These are phyloP conservation scores for Capsicum rhomboideum DNA, from an alignment of 257 asterid species.

Conservation along the genomic window DNA sequence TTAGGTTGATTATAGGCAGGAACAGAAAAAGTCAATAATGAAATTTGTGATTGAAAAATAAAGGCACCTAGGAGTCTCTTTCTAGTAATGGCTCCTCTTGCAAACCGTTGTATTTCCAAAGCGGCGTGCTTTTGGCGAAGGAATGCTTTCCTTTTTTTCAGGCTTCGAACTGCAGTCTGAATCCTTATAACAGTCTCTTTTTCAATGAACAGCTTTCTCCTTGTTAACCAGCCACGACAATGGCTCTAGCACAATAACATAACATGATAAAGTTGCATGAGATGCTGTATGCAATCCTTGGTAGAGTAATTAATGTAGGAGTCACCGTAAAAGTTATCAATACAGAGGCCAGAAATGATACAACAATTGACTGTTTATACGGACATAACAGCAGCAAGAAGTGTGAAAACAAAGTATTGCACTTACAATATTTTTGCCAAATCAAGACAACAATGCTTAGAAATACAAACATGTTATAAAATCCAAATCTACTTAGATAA, in stretches of 20 bases:
- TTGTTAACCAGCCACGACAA: slow-evolving; percentile 60
- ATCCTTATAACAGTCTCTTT: slow-evolving; percentile 52
- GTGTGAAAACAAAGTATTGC: not conserved
- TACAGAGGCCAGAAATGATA: not conserved
- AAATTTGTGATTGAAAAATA: not conserved
- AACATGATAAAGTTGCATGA: not conserved
- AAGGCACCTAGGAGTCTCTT: slow-evolving; percentile 57
- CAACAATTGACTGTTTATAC: not conserved
- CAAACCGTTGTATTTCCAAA: slow-evolving; percentile 49
- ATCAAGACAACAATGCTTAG: not conserved
- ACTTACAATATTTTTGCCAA: not conserved
- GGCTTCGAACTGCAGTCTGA: slow-evolving; percentile 49
- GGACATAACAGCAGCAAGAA: not conserved
- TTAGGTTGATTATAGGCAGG: not conserved
- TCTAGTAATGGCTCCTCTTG: slow-evolving; percentile 61
- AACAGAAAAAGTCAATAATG: not conserved
- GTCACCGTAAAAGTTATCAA: not conserved
- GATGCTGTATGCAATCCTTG: not conserved
- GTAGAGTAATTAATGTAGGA: not conserved
- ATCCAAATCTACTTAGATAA: not conserved
- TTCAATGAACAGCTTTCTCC: slow-evolving; percentile 40
- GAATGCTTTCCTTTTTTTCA: slow-evolving; percentile 34
- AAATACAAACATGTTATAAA: not conserved
- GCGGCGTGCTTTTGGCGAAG: slow-evolving; percentile 41
- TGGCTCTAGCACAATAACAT: slow-evolving; percentile 39